These are phyloP conservation scores for Mortierella claussenii DNA, from an alignment of 192 early-diverging fungal species.

Conservation along the genomic window DNA sequence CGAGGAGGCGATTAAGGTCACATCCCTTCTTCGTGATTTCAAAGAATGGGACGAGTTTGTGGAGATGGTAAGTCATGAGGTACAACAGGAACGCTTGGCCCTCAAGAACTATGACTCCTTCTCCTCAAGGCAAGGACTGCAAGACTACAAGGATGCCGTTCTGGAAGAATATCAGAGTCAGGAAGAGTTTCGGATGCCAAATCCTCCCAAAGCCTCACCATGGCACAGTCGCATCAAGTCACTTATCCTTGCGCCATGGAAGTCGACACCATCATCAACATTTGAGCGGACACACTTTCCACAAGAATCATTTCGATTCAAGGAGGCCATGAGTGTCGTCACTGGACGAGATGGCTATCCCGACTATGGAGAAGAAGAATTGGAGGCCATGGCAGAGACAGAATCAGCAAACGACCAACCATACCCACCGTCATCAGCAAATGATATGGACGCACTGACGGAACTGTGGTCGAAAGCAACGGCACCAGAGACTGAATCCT, in stretches of 20 bases:
- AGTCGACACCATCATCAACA: background rate
- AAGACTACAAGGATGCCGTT: background rate
- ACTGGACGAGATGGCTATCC: background rate
- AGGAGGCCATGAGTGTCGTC: conserved; percentile 3
- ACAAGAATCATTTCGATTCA: conserved; percentile 24
- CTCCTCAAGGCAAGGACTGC: background rate
- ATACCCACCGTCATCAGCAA: background rate
- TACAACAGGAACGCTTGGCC: conserved; percentile 4
- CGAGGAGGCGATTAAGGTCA: conserved; percentile 34
- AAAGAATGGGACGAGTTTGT: conserved; percentile 35
- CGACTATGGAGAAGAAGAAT: conserved; percentile 16
- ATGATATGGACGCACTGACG: background rate
- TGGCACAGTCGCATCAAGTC: conserved; percentile 1
- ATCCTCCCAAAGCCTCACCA: no score
- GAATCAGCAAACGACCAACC: background rate
- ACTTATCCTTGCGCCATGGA: background rate
- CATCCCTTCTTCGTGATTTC: background rate
- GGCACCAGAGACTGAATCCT: background rate
- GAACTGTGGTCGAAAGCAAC: conserved; percentile 13
- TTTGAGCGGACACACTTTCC: conserved; percentile 11
- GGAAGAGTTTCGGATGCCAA: conserved; percentile 14
- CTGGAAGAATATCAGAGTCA: conserved; percentile 7
- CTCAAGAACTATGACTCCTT: background rate
- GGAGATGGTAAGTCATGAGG: conserved; percentile 11
- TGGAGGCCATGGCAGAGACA: conserved; percentile 14